phyloP scores from a whole-genome alignment of 306 rosid species.

The Ammopiptanthus mongolicus region DNA sequence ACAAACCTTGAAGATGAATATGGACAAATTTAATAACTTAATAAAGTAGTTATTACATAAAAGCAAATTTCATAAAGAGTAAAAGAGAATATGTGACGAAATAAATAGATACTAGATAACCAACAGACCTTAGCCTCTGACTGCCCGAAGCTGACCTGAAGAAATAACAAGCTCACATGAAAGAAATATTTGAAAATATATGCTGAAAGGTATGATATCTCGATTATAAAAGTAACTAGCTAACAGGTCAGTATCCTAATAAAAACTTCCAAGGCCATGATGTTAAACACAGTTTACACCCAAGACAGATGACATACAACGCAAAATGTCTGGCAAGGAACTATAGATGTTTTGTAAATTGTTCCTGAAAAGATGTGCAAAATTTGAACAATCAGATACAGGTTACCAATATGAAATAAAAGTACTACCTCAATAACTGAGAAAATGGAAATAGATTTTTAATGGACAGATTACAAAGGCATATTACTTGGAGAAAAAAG shows the following conservation, averaged over 20 bases:
- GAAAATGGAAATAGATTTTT: background rate
- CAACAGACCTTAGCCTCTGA: conserved; percentile 88
- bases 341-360: conserved; percentile 73
- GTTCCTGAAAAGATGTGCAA: conserved; percentile 68
- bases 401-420: conserved; percentile 7
- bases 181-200: background rate
- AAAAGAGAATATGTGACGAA: conserved; percentile 7
- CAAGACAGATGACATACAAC: conserved; percentile 56
- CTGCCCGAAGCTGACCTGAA: conserved; percentile 93
- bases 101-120: conserved; percentile 10
- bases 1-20: background rate
- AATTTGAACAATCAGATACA: conserved; percentile 32
- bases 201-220: background rate
- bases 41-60: background rate
- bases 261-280: conserved; percentile 17
- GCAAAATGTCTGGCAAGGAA: conserved; percentile 93
- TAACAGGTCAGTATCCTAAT: conserved; percentile 10
- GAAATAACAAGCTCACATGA: conserved; percentile 29
- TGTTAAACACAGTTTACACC: conserved; percentile 24
- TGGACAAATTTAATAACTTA: background rate
- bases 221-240: background rate
- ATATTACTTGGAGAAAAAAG: conserved; percentile 1
- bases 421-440: background rate
- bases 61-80: conserved; percentile 1
- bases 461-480: background rate